These are phyloP conservation scores for Hordeum marinum DNA, from an alignment of 176 grass and related monocot species.

Conservation along the genomic window DNA sequence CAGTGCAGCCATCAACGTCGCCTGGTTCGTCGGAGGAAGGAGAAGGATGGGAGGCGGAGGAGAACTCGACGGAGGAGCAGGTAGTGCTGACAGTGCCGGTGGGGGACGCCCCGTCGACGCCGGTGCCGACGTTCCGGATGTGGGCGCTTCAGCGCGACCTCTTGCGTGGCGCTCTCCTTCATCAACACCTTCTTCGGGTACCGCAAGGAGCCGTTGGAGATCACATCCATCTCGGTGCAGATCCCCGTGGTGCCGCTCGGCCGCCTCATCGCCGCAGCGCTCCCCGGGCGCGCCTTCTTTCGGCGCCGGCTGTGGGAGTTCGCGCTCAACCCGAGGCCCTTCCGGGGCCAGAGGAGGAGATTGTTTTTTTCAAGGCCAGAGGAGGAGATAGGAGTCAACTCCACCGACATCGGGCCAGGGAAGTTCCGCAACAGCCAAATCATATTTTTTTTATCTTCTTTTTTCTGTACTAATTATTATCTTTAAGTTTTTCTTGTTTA, in stretches of 20 bases:
- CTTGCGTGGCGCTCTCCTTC: conserved; percentile 68
- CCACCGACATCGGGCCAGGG: too few relatives aligned
- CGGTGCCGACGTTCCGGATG: conserved; percentile 81
- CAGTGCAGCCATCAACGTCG: conserved; percentile 22
- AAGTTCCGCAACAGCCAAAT: too few relatives aligned
- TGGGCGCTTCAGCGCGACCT: conserved; percentile 65
- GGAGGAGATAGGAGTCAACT: too few relatives aligned
- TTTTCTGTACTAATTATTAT: too few relatives aligned
- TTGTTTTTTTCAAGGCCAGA: too few relatives aligned
- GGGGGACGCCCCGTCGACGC: conserved; percentile 48
- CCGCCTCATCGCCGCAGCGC: background rate
- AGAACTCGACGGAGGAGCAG: conserved; percentile 85
- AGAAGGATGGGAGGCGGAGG: background rate
- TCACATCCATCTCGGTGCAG: conserved; percentile 28
- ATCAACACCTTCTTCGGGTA: conserved; percentile 92
- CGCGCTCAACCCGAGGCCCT: conserved; percentile 65
- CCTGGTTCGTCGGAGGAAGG: background rate
- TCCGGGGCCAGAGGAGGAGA: too few relatives aligned
- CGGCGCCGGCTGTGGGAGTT: conserved; percentile 58
- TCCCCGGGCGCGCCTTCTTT: background rate
- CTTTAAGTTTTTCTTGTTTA: too few relatives aligned
- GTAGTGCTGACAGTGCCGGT: conserved; percentile 79
- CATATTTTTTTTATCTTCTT: too few relatives aligned
- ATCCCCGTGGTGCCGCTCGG: background rate
- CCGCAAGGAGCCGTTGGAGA: conserved; percentile 76